A percentile compares a stretch with the other conserved stretches of the same genome.
Evolutionary conservation across 208 protist species (phyloP).

Genomic region (Porcisia hertigi): DNA sequence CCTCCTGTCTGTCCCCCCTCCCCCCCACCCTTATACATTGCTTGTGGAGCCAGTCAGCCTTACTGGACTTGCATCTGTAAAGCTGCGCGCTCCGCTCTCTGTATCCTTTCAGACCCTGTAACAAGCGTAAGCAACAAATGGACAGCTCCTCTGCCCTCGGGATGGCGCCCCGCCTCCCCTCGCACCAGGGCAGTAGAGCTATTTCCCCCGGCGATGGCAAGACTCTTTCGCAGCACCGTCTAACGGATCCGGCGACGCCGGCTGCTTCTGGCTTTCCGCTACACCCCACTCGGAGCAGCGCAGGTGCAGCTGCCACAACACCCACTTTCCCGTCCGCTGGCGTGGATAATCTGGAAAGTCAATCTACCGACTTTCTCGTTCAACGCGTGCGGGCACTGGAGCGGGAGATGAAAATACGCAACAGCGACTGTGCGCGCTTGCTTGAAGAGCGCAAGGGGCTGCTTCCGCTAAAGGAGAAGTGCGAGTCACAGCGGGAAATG

Average conservation of each 20-base stretch:
- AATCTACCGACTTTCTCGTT: slow-evolving; percentile 62
- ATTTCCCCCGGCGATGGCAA: background rate
- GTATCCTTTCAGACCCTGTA: background rate
- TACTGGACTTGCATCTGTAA: background rate
- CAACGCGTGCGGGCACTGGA: slow-evolving; percentile 56
- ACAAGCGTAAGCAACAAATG: background rate
- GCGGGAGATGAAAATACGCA: slow-evolving; percentile 63
- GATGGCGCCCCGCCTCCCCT: no score
- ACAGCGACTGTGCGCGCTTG: slow-evolving; percentile 55
- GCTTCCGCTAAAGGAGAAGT: slow-evolving; percentile 45
- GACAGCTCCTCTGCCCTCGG: background rate
- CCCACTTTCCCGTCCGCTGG: background rate
- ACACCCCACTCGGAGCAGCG: background rate
- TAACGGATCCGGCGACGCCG: background rate
- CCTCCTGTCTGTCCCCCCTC: no score
- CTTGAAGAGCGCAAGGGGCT: slow-evolving; percentile 51
- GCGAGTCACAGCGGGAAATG: slow-evolving; percentile 61
- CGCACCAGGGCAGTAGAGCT: background rate
- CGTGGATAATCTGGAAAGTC: slow-evolving; percentile 20
- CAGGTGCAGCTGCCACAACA: background rate
- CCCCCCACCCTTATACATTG: no score
- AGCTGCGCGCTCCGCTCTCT: background rate
- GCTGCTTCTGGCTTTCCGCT: background rate
- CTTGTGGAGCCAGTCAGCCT: no score
- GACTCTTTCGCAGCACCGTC: background rate